Base-by-base conservation (phyloP, 2,329 filamentous ascomycete genomes). In the Macroventuria anomochaeta region DNA sequence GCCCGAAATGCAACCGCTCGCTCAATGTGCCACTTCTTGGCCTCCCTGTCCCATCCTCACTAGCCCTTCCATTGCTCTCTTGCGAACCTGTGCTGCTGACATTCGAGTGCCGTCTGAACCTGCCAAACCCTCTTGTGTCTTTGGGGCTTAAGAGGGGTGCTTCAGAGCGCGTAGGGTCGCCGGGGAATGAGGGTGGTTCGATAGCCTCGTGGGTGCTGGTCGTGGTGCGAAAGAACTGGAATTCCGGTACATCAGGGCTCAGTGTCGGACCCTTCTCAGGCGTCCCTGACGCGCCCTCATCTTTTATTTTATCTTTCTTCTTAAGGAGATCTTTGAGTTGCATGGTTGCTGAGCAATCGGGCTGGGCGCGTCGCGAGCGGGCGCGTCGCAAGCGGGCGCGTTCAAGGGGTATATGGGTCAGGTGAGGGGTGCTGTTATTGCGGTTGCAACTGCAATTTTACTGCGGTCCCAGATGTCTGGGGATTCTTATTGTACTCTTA, bases 171-270 rank as follows among this genome's bases (percentile, higher is more conserved):
- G 61, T 65, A 23, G 64, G 67, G 41, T 69, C 80, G 51, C 78
- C 79, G 12, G 76, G 76, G 62, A 81, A 81, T 46, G 72, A 71
- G 6, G 91, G 89, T 10, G 90, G 89, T 50, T 85, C 80, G 71
- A 96, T 90, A 61, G 88, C 79, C 73, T 97, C 91, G 71, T 92
- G 84, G 1, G 88, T 86, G 61, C 86, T 77, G 1, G 93, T 96
- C 70, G 96, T 93, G 61, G 90, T 88, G 57, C 92, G 88, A 68
- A 95, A 83, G 77, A 97, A 91, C 59, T 83, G 91, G 78, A 97
- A 91, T 63, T 90, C 86, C 49, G 69, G 68, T n/a, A 72, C 66
- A 25, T 69, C 63, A 20, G 69, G 63, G 32, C 72, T 69, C 34
- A 69, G 56, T 40, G 62, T 63, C 21, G 66, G 61, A 17, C 62